Base-by-base conservation (phyloP, 2,329 filamentous ascomycete genomes). In the Helicocarpus griseus region DNA sequence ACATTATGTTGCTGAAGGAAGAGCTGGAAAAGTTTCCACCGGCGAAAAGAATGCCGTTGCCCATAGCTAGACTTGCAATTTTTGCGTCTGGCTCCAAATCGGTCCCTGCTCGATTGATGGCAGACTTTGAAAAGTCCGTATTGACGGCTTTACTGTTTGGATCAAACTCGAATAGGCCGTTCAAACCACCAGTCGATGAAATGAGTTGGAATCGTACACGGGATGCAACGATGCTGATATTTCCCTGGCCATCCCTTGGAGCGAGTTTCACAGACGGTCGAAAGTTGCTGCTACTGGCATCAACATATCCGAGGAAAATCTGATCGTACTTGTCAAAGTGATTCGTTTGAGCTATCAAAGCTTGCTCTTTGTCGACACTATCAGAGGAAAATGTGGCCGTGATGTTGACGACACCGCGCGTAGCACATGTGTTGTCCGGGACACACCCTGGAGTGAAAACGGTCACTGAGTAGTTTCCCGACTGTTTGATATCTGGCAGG, bases 261-360 rank as follows among this genome's bases (percentile, higher is more conserved):
- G 81, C 78, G 41, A 98, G 72, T 0, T 86, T 95, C 49, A 98
- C 82, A 4, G 80, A 81, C 13, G 91, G 89, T 39, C 83, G 83
- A 74, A 96, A 96, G 19, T 78, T 79, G 56, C 73, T 74, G 8
- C 80, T 84, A 49, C 79, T 82, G 50, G 83, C 83, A 63, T 97
- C 89, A 50, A 98, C 82, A 58, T 82, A 82, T 44, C 90, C 93
- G 58, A 85, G 86, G 69, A 89, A 95, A 53, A 98, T 83, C 59
- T 87, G 83, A 64, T 98, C 93, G 63, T 95, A 97, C 69, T 98
- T 98, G 74, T 97, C 91, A 66, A 85, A 94, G 65, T 94, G 80
- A 70, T 98, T 98, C 17, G 90, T 95, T 69, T 98, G 93, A 65
- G 80, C 94, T 6, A 96, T 72, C 0, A 79, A 77, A 0, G 76